Evolutionary conservation across 805 yeast species (phyloP), one percentile per base, ranked within the genome.

Genomic region (Suhomyces sp.): DNA sequence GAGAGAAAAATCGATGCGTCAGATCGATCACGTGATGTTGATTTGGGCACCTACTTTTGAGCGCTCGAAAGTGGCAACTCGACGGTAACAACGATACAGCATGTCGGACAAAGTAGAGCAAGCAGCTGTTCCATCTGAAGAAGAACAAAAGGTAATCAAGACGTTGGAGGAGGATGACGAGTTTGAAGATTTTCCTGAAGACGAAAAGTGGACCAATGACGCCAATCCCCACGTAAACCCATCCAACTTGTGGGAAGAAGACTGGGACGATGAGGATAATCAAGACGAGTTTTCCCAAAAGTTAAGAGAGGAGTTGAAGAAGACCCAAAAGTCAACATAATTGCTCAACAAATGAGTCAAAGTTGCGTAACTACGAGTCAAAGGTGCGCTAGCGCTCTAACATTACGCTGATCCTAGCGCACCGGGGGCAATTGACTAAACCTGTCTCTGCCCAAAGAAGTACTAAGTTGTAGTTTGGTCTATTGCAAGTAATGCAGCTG

Each of bases 251-350:
- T 92, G 98, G 97, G 97, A 92, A 60, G 97, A 92, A 69, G 93
- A 90, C 67, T 93, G 99, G 99, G 97, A 88, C 59, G 96, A 93
- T 66, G 96, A 91, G 56, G 97, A 92, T 62, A 88, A 86, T 53
- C 94, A 89, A 54, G 97, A 92, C 63, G 90, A 89, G 58, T 94
- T 93, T 71, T 83, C 94, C 43, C 79, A 78, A 56, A 84, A 81
- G 60, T 77, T 93, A 65, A 84, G 85, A 80, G 72, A 67, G 44
- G 78, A 75, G 58, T 75, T 60, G 58, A 60, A 54, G 56, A 58
- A 52, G 60, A 40, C 52, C 19, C 55, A 54, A 43, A 54, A 54
- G 43, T 41, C 44, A 21, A 20, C 41, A 37, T 37, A 37, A 31
- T 24, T 24, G 25, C 4, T 24, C 25, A 24, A 24, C 25, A 7